Base-by-base conservation (phyloP, 2,329 filamentous ascomycete species). In the Neocucurbitaria cava region DNA sequence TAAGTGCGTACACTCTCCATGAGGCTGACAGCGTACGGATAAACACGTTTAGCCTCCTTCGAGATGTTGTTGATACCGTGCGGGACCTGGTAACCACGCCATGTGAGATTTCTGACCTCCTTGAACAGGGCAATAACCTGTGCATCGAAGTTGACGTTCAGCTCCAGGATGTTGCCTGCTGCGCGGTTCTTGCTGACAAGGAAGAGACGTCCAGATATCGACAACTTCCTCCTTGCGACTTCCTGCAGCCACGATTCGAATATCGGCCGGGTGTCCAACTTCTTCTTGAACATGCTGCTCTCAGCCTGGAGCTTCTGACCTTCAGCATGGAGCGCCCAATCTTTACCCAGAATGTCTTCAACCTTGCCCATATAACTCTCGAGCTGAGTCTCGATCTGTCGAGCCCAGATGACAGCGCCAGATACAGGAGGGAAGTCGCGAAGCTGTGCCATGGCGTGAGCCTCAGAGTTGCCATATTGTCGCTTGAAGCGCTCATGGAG, bases 1-100 rank as follows among this genome's bases (percentile, higher is more conserved):
- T 96, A 89, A 0, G 92, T 98, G 54, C 93, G 87, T n/a, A 98
- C 92, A 69, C 92, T 98, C 78, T 99, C 95, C 92, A 99, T 99
- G 63, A 99, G 79, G 71, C 93, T 98, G 62, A 99, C 93, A 21
- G 96, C 95, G 70, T 96, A 99, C 0, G 95, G 95, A 68, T 99
- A 99, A 3, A 99, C 95, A 48, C 95, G 87, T 78, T 97, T 96
- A n/a, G 95, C 96, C 74, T 99, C 95, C 76, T 98, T 99, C 1
- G 96, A 96, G 49, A 96, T 92, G 60, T 92, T 98, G 76, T 89
- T 96, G 70, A 99, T 92, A 13, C 91, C 88, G 75, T 99, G 95
- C 8, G 96, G 96, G 21, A 99, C 91, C 52, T 91, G 89, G 74
- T 92, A 99, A 62, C 92, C 95, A 58, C 96, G 88, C 94, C 95